A percentile compares a stretch with the other conserved stretches of the same genome.
Conservation (phyloP, 441 rosid genomes). For the Adansonia madagascariensis region DNA sequence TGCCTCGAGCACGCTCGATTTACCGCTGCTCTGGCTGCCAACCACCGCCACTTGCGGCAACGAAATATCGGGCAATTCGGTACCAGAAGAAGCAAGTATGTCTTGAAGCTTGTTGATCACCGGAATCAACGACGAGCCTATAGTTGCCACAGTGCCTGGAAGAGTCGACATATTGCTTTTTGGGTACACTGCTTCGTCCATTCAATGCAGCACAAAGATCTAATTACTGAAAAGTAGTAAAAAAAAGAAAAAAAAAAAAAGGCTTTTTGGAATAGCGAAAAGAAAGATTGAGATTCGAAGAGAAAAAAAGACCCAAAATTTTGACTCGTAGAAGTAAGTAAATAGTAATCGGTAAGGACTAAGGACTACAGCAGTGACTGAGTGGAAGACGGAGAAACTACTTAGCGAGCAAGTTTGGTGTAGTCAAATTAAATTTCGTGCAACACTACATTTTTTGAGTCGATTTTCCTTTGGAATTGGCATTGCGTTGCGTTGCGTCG, state of each 20-base stretch:
- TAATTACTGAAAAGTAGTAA: not conserved
- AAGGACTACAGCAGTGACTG: not conserved
- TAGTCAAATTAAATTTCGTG: not conserved
- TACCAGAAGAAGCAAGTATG: slow-evolving; percentile 39
- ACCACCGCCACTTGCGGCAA: slow-evolving; percentile 72
- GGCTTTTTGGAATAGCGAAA: not conserved
- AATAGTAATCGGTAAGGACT: not conserved
- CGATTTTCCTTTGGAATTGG: not conserved
- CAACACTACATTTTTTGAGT: not conserved
- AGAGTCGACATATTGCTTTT: not conserved
- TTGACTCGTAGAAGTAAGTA: not conserved
- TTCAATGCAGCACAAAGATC: not conserved
- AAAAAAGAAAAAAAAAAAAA: not conserved
- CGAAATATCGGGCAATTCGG: slow-evolving; percentile 41
- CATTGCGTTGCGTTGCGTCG: not conserved
- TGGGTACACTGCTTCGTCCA: not conserved
- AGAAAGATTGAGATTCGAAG: not conserved
- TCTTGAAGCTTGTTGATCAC: slow-evolving; percentile 45
- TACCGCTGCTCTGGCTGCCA: slow-evolving; percentile 84
- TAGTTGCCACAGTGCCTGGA: not conserved
- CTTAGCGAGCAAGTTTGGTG: not conserved
- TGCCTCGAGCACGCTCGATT: slow-evolving; percentile 78
- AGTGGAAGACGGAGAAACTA: not conserved
- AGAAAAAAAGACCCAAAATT: not conserved
- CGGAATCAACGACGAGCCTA: slow-evolving; percentile 53